A percentile compares a stretch with the other conserved stretches of the same genome.
Conservation (phyloP, 371 early-diverging fungal genomes). For the Quaeritorhiza haematococci region DNA sequence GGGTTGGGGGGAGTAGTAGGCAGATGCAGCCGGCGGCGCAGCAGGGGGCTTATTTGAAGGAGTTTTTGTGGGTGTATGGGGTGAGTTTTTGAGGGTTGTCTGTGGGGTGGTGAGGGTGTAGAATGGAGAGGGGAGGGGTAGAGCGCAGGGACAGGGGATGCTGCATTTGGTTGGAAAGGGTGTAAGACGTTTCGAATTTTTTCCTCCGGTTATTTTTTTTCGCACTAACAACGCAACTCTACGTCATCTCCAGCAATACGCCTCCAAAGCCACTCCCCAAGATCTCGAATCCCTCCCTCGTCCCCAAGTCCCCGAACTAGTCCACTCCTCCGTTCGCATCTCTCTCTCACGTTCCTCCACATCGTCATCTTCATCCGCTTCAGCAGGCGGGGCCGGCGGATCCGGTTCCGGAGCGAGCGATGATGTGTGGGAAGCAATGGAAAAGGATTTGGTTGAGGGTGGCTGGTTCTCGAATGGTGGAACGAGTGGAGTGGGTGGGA, state of each 20-base stretch:
- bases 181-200: too few species aligned
- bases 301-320: constrained; percentile 46
- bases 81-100: too few species aligned
- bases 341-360: constrained; percentile 25
- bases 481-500: constrained; percentile 16
- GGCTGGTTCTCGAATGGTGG: constrained; percentile 1
- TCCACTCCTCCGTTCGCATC: constrained; percentile 40
- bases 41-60: constrained; percentile 68
- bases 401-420: too few species aligned
- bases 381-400: too few species aligned
- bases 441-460: constrained; percentile 54
- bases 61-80: constrained; percentile 73
- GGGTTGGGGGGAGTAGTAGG: too few species aligned
- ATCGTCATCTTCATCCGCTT: neutral
- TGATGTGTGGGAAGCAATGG: constrained; percentile 59
- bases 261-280: neutral
- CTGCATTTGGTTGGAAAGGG: too few species aligned
- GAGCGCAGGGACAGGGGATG: too few species aligned
- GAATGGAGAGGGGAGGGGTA: too few species aligned
- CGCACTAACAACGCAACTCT: too few species aligned
- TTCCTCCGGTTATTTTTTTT: too few species aligned
- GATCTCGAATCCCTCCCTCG: constrained; percentile 31
- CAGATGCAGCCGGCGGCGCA: constrained; percentile 62
- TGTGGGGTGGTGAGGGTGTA: too few species aligned
- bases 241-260: constrained; percentile 14